Evolutionary conservation across 305 asterid genomes (phyloP), one percentile per base, ranked within the genome.

Genomic region (Ajuga reptans): DNA sequence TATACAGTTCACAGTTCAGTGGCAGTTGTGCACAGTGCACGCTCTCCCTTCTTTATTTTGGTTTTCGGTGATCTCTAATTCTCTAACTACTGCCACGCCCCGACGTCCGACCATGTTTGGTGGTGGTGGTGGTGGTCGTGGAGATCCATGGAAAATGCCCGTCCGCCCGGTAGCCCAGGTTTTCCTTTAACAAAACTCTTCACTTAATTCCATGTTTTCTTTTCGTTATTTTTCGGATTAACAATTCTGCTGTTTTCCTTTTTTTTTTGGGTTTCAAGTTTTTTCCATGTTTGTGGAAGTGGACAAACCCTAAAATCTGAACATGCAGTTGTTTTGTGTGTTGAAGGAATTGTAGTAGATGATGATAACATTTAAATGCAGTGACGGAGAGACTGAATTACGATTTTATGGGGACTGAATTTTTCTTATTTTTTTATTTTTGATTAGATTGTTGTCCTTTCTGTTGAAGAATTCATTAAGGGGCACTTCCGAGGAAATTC

Each of bases 161-260:
- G 11, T 5, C 12, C 62, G 70, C 51, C 29, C 72, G 4, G 11
- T 68, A 14, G 9, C 14, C 43, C 77, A 73, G 85, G 82, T 81
- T 58, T 24, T 43, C 9, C 24, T 66, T 42, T 7, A 2, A 14
- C 6, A 15, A 1, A 27, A 34, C 4, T 53, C 31, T 57, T 45
- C 7, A 8, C 21, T 65, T 45, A 14, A 16, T 54, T 39, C 7
- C 12, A 14, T 64, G 59, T 2, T 17, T 39, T 2, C 12, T 31
- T 71, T 12, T 14, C 15, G 39, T 33, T 3, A 8, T 37, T 63
- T 24, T 64, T 62, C n/a, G 46, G 21, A 61, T 62, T 43, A 68
- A 62, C 69, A 27, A 58, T 21, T 39, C 6, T 58, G 68, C 24
- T 10, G 57, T 1, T 39, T 61, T 50, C 7, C 33, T 39, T 15